Percentiles rank a stretch among this genome's conserved stretches.
Conservation (phyloP, 1,284 basidiomycete species). For the Trichosporon sp. region DNA sequence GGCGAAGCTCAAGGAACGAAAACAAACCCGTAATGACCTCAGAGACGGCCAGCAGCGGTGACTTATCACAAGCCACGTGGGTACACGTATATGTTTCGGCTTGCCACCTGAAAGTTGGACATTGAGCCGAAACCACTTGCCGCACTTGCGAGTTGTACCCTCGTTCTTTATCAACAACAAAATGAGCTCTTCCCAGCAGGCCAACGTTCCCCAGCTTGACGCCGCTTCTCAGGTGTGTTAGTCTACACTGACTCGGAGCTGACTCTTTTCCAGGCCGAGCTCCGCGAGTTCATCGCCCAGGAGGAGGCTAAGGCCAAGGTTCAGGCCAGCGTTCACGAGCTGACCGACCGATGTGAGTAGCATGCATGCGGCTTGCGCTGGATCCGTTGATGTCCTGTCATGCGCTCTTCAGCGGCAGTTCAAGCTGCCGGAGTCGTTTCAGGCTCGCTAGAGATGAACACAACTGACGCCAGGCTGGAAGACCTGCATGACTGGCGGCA, state of each 20-base stretch:
- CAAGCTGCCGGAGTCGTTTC: too few relatives aligned
- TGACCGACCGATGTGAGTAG: slow-evolving; percentile 43
- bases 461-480: slow-evolving; percentile 8
- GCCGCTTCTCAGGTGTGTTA: slow-evolving; percentile 63
- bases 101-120: neutral
- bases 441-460: too few relatives aligned
- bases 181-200: slow-evolving; percentile 7
- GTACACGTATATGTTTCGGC: neutral
- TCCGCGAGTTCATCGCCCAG: slow-evolving; percentile 73
- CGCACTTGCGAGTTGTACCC: neutral
- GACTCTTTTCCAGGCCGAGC: slow-evolving; percentile 62
- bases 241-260: neutral
- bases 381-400: too few relatives aligned
- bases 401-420: too few relatives aligned
- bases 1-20: neutral
- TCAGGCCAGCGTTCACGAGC: slow-evolving; percentile 55
- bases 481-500: slow-evolving; percentile 79
- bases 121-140: neutral
- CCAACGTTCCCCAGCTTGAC: slow-evolving; percentile 55
- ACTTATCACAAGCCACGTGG: neutral
- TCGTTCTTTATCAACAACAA: neutral
- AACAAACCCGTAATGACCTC: neutral
- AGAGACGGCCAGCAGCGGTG: neutral
- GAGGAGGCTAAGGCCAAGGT: slow-evolving; percentile 80
- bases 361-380: neutral